Evolutionary conservation across 305 asterid species (phyloP), one percentile per base, ranked within the genome.

Genomic region (Ajuga reptans): DNA sequence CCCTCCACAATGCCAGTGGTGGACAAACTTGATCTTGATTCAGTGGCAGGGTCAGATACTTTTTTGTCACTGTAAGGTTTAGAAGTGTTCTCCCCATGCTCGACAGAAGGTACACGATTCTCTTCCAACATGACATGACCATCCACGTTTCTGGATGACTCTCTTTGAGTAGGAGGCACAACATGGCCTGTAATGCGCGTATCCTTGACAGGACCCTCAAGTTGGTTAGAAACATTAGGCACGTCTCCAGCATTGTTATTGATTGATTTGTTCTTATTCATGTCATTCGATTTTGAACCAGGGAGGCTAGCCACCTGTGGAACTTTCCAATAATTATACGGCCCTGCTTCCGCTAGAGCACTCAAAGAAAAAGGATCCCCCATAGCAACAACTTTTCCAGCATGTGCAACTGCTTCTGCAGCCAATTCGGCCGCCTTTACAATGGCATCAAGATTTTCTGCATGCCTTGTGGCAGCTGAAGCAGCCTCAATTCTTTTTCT

Each of bases 361-460:
- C 75, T 80, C 78, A 91, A 74, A 42, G 92, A 81, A 82, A 91
- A 81, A 49, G 97, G 95, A 76, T 94, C 90, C 27, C 83, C 85
- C 83, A 94, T 80, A 9, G 95, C 80, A 27, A 87, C 96, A 87
- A 91, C 82, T 80, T 83, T 91, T 69, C 98, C 99, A 52, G 95
- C 90, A 74, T 91, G 99, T 64, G 95, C 84, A 63, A 94, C 96
- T 6, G 99, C 99, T 78, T 89, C 95, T 69, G 97, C 89, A 63
- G 99, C 95, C 80, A 94, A 82, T 83, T 89, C 98, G 16, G 99
- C 97, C 43, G 99, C 98, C 77, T 84, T 91, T 4, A 91, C 86
- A 79, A 94, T 87, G 43, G 98, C 92, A 72, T 89, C 98, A 75
- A 89, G 86, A 81, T 86, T 89, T 77, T 84, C 95, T 64, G 99